These are phyloP conservation scores for Trichoderma gracile DNA, from an alignment of 2,329 filamentous ascomycete species.

Conservation along the genomic window DNA sequence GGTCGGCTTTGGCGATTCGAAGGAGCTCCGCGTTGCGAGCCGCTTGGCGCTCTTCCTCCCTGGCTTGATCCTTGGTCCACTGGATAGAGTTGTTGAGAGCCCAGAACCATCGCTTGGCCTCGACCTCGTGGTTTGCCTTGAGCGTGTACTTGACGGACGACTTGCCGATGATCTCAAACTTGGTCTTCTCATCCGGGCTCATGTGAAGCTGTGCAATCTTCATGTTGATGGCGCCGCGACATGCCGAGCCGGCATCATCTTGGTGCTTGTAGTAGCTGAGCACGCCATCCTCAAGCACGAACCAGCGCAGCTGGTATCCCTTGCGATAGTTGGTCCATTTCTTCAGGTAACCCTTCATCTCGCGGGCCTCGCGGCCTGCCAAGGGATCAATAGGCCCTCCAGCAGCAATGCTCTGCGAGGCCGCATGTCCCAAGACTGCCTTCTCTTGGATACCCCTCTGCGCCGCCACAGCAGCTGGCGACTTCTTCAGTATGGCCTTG, in stretches of 20 bases:
- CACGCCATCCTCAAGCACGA: constrained; percentile 95
- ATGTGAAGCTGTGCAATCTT: constrained; percentile 91
- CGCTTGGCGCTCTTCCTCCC: constrained; percentile 79
- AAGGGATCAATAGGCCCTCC: constrained; percentile 59
- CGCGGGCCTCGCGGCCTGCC: constrained; percentile 81
- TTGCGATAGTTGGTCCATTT: constrained; percentile 99
- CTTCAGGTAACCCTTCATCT: constrained; percentile 98
- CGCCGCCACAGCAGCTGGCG: constrained; percentile 88
- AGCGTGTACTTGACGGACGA: constrained; percentile 98
- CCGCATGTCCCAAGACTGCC: constrained; percentile 79
- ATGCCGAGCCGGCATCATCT: constrained; percentile 93
- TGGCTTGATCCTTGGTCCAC: constrained; percentile 95
- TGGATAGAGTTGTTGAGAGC: constrained; percentile 98
- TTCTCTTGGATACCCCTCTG: constrained; percentile 97
- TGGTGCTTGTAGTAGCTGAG: constrained; percentile 99
- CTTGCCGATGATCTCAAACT: constrained; percentile 97
- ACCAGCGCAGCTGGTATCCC: constrained; percentile 96
- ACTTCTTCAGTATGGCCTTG: constrained; percentile 85
- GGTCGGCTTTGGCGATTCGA: constrained; percentile 77
- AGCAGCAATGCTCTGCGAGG: constrained; percentile 55
- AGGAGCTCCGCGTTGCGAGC: constrained; percentile 73
- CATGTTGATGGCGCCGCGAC: constrained; percentile 98
- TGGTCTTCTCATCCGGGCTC: constrained; percentile 95
- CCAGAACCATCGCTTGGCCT: constrained; percentile 99
- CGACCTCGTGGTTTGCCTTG: constrained; percentile 96